These are phyloP conservation scores for Dendrobium chrysotoxum DNA, from an alignment of 106 monocot species.

Conservation along the genomic window DNA sequence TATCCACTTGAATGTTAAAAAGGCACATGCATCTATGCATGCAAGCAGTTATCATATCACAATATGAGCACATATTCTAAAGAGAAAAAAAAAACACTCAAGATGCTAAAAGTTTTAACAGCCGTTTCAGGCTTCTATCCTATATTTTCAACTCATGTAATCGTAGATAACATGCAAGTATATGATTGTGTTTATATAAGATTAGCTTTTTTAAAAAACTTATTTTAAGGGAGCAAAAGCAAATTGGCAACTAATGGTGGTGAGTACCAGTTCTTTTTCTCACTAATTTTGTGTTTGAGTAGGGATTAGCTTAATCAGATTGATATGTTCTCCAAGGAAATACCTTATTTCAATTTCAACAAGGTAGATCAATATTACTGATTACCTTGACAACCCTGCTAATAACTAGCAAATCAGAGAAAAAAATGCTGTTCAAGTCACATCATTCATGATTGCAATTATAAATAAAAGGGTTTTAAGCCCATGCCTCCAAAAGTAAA, in stretches of 20 bases:
- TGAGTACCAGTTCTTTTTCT: background rate
- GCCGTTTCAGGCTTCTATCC: background rate
- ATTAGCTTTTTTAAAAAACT: background rate
- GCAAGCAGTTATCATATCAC: background rate
- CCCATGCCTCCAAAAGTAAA: conserved; percentile 58
- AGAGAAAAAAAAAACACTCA: background rate
- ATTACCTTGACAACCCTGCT: background rate
- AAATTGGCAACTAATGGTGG: background rate
- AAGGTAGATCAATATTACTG: background rate
- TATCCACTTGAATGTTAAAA: background rate
- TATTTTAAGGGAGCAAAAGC: background rate
- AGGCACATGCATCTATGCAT: background rate
- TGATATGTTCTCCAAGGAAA: background rate
- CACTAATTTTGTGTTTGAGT: background rate
- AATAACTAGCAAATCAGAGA: background rate
- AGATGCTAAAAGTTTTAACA: background rate
- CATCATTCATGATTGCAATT: background rate
- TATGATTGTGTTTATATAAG: background rate
- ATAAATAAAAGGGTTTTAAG: background rate
- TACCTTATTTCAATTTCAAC: background rate
- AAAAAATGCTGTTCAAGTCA: background rate
- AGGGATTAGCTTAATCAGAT: background rate
- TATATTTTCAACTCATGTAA: background rate
- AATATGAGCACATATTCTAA: background rate
- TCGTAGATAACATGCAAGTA: background rate